Percentiles rank a stretch among this genome's conserved stretches.
These are phyloP conservation scores for Knoxia roxburghii DNA, from an alignment of 257 asterid species.

Conservation along the genomic window DNA sequence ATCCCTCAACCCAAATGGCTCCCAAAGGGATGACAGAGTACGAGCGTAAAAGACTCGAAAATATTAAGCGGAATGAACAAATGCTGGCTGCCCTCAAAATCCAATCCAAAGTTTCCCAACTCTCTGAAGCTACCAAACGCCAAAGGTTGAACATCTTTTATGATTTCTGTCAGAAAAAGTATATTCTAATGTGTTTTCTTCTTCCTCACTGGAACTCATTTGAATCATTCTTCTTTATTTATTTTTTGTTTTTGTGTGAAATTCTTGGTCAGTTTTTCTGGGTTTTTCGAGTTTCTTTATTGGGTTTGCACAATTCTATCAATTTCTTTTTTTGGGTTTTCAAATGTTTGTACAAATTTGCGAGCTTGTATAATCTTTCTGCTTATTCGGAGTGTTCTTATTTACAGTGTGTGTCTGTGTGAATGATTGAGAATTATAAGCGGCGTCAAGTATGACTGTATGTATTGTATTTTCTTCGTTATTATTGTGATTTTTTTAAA, in stretches of 20 bases:
- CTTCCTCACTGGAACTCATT: background rate
- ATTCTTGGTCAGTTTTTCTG: too few relatives aligned
- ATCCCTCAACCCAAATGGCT: constrained; percentile 29
- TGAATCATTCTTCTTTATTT: background rate
- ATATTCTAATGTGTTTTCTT: background rate
- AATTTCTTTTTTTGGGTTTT: background rate
- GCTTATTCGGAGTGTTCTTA: too few relatives aligned
- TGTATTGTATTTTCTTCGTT: background rate
- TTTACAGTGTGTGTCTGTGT: background rate
- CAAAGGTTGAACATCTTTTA: constrained; percentile 25
- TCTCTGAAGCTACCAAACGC: constrained; percentile 50
- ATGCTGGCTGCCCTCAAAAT: constrained; percentile 80
- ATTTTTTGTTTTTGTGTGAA: background rate
- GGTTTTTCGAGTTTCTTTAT: background rate
- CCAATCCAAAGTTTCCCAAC: constrained; percentile 48
- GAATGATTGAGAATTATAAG: background rate
- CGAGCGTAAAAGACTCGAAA: constrained; percentile 75
- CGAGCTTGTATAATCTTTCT: background rate
- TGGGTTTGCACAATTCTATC: background rate
- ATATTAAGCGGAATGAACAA: constrained; percentile 72
- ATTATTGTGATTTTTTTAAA: too few relatives aligned
- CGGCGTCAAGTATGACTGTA: background rate
- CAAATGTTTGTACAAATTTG: background rate
- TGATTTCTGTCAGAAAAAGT: background rate
- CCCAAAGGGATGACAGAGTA: constrained; percentile 48